These are phyloP conservation scores for Salix dunnii DNA, from an alignment of 345 rosid genomes.

Conservation along the genomic window DNA sequence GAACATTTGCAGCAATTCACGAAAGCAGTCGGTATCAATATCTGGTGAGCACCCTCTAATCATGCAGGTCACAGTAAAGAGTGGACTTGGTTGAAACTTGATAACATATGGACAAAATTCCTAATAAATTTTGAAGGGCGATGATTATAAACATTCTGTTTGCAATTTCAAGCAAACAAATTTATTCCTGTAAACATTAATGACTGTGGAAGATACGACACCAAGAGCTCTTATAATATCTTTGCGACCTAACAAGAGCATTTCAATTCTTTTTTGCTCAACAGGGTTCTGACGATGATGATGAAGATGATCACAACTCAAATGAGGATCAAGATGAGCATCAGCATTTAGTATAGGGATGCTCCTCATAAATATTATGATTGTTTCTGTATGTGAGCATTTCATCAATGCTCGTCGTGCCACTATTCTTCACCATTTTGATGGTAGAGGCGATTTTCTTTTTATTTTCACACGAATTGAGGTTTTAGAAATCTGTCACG, in stretches of 20 bases:
- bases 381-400: conserved; percentile 12
- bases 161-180: no score
- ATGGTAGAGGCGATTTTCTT: neutral
- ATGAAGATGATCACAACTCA: conserved; percentile 3
- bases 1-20: conserved; percentile 53
- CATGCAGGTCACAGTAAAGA: neutral
- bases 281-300: conserved; percentile 37
- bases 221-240: neutral
- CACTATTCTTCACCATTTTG: conserved; percentile 7
- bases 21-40: conserved; percentile 35
- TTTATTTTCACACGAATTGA: neutral
- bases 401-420: conserved; percentile 10
- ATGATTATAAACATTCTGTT: no score
- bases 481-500: neutral
- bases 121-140: no score
- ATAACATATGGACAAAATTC: no score
- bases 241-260: neutral
- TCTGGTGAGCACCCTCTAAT: conserved; percentile 34
- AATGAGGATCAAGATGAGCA: conserved; percentile 4
- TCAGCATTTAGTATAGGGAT: conserved; percentile 6
- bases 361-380: neutral
- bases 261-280: neutral
- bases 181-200: no score
- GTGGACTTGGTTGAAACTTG: no score
- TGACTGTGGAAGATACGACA: no score